These are phyloP conservation scores for Neofusicoccum kwambonambiense DNA, from an alignment of 2,329 filamentous ascomycete genomes.

Conservation along the genomic window DNA sequence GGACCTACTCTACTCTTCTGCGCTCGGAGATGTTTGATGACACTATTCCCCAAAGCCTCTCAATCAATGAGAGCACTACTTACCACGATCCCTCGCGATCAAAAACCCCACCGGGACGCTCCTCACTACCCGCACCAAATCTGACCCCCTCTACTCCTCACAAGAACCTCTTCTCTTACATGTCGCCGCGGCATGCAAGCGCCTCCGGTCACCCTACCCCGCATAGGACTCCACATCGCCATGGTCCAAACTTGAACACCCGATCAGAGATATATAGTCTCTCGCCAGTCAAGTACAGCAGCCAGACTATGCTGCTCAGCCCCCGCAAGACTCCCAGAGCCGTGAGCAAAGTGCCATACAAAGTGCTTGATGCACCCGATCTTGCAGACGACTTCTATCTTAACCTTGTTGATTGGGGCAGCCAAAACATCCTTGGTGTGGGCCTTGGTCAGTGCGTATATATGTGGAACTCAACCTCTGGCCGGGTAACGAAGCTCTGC, in stretches of 20 bases:
- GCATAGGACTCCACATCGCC: slow-evolving; percentile 81
- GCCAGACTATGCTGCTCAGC: slow-evolving; percentile 88
- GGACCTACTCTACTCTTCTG: slow-evolving; percentile 83
- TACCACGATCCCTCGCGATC: slow-evolving; percentile 68
- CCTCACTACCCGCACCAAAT: slow-evolving; percentile 65
- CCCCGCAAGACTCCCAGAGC: slow-evolving; percentile 84
- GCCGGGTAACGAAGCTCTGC: slow-evolving; percentile 89
- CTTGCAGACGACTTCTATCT: slow-evolving; percentile 97
- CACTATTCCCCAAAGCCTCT: slow-evolving; percentile 77
- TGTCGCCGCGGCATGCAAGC: slow-evolving; percentile 64
- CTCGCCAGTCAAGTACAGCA: slow-evolving; percentile 88
- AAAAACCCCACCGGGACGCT: slow-evolving; percentile 74
- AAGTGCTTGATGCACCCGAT: slow-evolving; percentile 94
- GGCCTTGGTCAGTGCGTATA: slow-evolving; percentile 92
- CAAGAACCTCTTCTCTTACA: slow-evolving; percentile 94
- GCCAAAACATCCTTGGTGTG: slow-evolving; percentile 88
- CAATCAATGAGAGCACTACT: slow-evolving; percentile 55
- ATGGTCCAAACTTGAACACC: slow-evolving; percentile 85
- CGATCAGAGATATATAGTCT: slow-evolving; percentile 92
- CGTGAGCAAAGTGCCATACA: slow-evolving; percentile 95
- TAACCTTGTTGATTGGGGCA: slow-evolving; percentile 97
- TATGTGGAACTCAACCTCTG: slow-evolving; percentile 94
- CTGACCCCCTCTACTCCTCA: slow-evolving; percentile 92
- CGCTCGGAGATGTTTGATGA: slow-evolving; percentile 90
- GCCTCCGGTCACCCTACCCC: slow-evolving; percentile 78